Evolutionary conservation across 768 basidiomycete species (phyloP), one percentile per base, ranked within the genome.

Genomic region (Podaxis carcinomalis): DNA sequence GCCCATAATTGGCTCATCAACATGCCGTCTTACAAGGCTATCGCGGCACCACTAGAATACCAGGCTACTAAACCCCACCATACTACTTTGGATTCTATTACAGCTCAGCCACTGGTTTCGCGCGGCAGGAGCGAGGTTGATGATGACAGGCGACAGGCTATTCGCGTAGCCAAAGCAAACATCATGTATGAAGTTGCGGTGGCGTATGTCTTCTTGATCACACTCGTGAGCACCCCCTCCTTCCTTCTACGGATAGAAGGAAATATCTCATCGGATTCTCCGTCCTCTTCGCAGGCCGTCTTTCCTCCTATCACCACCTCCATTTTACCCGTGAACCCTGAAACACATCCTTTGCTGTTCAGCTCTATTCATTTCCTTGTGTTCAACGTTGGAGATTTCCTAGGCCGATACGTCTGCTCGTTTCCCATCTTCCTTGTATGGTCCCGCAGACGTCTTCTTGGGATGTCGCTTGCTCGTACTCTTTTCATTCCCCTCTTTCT

Each of bases 291-390:
- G 32, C 49, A 96, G 94, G 82, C 93, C 32, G 88, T 95, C 51
- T 96, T 84, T 74, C 95, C 95, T 4, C 83, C 94, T 0, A 88
- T 94, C 64, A 95, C 95, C 2, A 83, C 87, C 3, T 89, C 88
- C 0, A 84, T 97, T 56, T 72, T 74, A 39, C 83, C 95, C 2
- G 84, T 83, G 13, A 87, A 87, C 63, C 80, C 83, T 2, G 69
- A 71, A 25, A 83, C 80, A 42, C 91, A 94, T 65, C 92, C 93
- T 0, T 77, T 94, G n/a, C 78, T 96, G 27, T 97, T 97, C 76
- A 87, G 76, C 61, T 81, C 89, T 3, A 62, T 88, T 35, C 90
- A 93, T 68, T 93, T 94, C 75, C 75, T 93, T 36, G 78, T 87
- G 21, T 91, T 88, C 74, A 92, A 88, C 68, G 46, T 79, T 16